phyloP scores from a whole-genome alignment of 768 basidiomycete genomes.

The Termitomyces heimii region DNA sequence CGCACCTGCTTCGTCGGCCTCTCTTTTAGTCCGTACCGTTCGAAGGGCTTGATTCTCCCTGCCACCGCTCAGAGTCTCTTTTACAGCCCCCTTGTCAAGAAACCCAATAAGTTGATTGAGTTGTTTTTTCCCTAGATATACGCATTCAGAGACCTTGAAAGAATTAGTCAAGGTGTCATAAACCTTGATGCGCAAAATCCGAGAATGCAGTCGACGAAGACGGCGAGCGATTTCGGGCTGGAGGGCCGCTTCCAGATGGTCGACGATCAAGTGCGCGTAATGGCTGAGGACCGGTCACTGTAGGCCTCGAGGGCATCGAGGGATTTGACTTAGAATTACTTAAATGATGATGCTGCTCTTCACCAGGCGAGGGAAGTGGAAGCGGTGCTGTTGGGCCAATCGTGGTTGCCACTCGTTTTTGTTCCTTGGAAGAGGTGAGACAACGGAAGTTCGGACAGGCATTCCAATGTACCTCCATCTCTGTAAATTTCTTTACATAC shows the following conservation, averaged over 20 bases:
- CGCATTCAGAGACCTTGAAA: slow-evolving; percentile 17
- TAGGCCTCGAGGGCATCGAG: slow-evolving; percentile 40
- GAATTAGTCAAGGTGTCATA: not conserved
- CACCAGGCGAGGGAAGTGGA: slow-evolving; percentile 24
- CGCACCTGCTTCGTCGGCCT: slow-evolving; percentile 86
- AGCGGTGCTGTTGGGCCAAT: slow-evolving; percentile 26
- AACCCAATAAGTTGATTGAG: slow-evolving; percentile 83
- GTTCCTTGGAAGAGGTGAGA: slow-evolving; percentile 42
- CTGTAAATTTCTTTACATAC: slow-evolving; percentile 82
- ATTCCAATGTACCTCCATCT: slow-evolving; percentile 62
- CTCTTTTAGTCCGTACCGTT: slow-evolving; percentile 78
- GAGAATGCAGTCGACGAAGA: slow-evolving; percentile 78
- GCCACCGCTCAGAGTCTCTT: slow-evolving; percentile 49
- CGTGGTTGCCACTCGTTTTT: slow-evolving; percentile 45
- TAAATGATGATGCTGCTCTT: slow-evolving; percentile 27
- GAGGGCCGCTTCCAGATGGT: slow-evolving; percentile 53
- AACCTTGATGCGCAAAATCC: slow-evolving; percentile 84
- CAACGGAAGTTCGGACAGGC: not conserved
- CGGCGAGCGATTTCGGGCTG: slow-evolving; percentile 66
- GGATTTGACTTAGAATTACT: slow-evolving; percentile 40
- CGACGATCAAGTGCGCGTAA: slow-evolving; percentile 70
- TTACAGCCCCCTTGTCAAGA: slow-evolving; percentile 69
- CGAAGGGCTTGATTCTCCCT: slow-evolving; percentile 65
- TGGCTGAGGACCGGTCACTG: slow-evolving; percentile 68
- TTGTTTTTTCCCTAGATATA: slow-evolving; percentile 67